Evolutionary conservation across 176 grass and related monocot species (phyloP), one percentile per base, ranked within the genome.

Genomic region (Raddia guianensis): DNA sequence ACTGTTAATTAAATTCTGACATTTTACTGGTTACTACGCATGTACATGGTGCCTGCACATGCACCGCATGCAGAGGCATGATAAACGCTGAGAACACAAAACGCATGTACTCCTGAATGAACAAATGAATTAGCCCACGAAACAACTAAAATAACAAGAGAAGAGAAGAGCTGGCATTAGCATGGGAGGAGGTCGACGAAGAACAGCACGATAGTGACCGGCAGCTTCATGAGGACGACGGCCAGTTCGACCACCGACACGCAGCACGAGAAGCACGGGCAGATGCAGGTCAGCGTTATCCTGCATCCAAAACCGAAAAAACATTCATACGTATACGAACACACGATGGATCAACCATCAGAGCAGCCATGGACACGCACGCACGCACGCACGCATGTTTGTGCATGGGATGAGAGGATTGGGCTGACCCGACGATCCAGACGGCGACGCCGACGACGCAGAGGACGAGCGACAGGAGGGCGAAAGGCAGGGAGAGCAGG

Each of bases 401-500:
- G 64, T 27, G 27, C 27, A 27, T 27, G 27, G 27, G 27, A 27
- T 27, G 27, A 27, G 27, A 27, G 0, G 44, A 58, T 12, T 47
- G 9, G 33, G 72, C 70, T 42, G 70, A 93, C 85, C 77, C 91
- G 66, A 86, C 76, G 85, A 90, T 49, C 87, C 87, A 90, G 77
- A 93, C 60, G 77, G 33, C 27, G 73, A 69, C 35, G 85, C 85
- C 88, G 78, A 86, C 68, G 73, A 80, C 53, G 62, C 88, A 93
- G 68, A 93, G 73, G 88, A 86, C 33, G 78, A 90, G 78, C 63
- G 88, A 83, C 68, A 93, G 87, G 46, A 88, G 56, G 71, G 88
- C 88, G 80, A 93, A 93, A 27, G 85, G 88, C 34, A 93, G 82
- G 32, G 84, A 86, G 33, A 93, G 66, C 48, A 90, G n/a, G 83